These are phyloP conservation scores for Lindgomyces ingoldianus DNA, from an alignment of 495 filamentous ascomycete genomes.

Conservation along the genomic window DNA sequence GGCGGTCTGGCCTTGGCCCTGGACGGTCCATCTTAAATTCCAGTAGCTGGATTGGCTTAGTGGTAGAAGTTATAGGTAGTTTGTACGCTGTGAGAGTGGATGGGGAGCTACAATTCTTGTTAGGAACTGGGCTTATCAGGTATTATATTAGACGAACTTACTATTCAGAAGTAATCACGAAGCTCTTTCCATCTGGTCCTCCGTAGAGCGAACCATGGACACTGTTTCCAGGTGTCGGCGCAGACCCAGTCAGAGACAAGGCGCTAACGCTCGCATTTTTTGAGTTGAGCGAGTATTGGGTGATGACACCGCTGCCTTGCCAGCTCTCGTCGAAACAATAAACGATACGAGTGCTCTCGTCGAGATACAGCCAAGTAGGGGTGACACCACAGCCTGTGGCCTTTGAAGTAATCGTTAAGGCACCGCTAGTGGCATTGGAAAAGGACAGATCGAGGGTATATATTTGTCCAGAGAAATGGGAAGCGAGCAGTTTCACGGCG, in stretches of 20 bases:
- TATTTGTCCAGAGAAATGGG: conserved; percentile 24
- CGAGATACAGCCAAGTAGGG: conserved; percentile 26
- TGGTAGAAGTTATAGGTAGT: conserved; percentile 32
- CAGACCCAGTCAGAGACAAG: not conserved
- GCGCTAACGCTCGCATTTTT: not conserved
- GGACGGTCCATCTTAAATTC: conserved; percentile 48
- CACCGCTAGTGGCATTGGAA: conserved; percentile 1
- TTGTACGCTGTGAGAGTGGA: conserved; percentile 27
- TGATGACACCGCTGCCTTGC: conserved; percentile 3
- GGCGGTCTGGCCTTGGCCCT: conserved; percentile 55
- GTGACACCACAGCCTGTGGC: conserved; percentile 16
- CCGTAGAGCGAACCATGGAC: conserved; percentile 20
- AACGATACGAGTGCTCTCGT: conserved; percentile 6
- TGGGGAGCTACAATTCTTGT: conserved; percentile 6
- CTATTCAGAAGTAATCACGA: conserved; percentile 43
- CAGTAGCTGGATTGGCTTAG: conserved; percentile 44
- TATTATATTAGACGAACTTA: conserved; percentile 24
- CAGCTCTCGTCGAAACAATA: conserved; percentile 33
- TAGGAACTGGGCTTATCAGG: not conserved
- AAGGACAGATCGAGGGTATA: conserved; percentile 4
- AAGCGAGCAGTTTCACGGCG: conserved; percentile 17
- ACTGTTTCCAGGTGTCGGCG: conserved; percentile 8
- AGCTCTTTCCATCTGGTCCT: conserved; percentile 21
- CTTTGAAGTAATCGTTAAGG: conserved; percentile 4
- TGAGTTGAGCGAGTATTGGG: not conserved